Evolutionary conservation across 2,329 filamentous ascomycete genomes (phyloP).

Genomic region (Trichoderma oligosporum): DNA sequence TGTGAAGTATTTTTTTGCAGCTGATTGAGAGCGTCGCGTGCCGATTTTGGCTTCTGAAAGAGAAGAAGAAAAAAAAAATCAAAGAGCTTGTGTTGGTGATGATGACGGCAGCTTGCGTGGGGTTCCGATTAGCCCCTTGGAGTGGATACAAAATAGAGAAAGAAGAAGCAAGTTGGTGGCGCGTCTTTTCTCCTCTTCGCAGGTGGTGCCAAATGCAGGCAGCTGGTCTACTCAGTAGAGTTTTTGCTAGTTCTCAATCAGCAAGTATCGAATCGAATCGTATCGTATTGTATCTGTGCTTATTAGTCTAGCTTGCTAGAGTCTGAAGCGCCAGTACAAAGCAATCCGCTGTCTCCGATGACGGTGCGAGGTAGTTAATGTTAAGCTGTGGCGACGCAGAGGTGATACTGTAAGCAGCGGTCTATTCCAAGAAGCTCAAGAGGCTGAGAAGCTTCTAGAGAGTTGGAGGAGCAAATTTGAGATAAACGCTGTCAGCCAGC

Average conservation of each 20-base stretch:
- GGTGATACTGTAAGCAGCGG: neutral
- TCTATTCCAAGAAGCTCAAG: neutral
- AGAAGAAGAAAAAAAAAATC: conserved; percentile 9
- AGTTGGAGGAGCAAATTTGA: neutral
- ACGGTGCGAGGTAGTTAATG: neutral
- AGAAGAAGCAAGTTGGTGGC: conserved; percentile 8
- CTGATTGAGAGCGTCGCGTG: conserved; percentile 10
- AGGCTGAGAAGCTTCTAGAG: neutral
- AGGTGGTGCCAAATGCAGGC: conserved; percentile 9
- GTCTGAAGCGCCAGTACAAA: too few species aligned
- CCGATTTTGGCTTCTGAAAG: conserved; percentile 11
- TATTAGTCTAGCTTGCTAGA: too few species aligned
- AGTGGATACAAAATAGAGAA: conserved; percentile 10
- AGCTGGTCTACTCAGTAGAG: conserved; percentile 4
- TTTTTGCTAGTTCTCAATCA: neutral
- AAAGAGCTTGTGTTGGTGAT: conserved; percentile 12
- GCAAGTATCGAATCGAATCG: too few species aligned
- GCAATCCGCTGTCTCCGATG: neutral
- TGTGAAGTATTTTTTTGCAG: neutral
- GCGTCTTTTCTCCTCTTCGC: conserved; percentile 3
- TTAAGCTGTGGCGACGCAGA: neutral
- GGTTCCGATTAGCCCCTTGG: conserved; percentile 17
- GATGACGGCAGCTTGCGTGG: conserved; percentile 19
- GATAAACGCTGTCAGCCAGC: neutral
- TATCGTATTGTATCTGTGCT: too few species aligned